Conservation (phyloP, 768 basidiomycete genomes). For the Rhizopogon vinicolor region DNA sequence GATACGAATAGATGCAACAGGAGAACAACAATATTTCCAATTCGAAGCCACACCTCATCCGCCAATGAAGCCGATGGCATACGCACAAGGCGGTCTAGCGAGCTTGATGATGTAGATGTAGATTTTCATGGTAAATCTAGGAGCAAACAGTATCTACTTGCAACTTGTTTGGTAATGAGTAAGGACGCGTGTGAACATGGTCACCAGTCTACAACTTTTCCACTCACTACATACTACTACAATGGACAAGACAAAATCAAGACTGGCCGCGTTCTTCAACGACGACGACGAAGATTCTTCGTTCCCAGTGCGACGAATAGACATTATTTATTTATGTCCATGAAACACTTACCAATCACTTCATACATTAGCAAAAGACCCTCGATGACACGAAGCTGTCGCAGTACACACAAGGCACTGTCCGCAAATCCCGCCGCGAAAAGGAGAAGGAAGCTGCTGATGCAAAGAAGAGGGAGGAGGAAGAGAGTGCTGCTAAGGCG, state of each 20-base stretch:
- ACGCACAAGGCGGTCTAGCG: slow-evolving; percentile 61
- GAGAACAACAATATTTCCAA: slow-evolving; percentile 68
- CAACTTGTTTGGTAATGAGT: neutral
- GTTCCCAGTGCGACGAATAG: slow-evolving; percentile 89
- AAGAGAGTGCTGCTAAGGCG: slow-evolving; percentile 71
- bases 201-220: neutral
- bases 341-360: slow-evolving; percentile 58
- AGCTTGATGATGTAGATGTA: slow-evolving; percentile 69
- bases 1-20: slow-evolving; percentile 81
- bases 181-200: slow-evolving; percentile 21
- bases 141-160: neutral
- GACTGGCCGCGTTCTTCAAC: slow-evolving; percentile 70
- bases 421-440: slow-evolving; percentile 86
- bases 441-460: slow-evolving; percentile 92
- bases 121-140: neutral
- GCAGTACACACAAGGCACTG: slow-evolving; percentile 81
- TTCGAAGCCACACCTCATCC: slow-evolving; percentile 89
- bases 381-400: slow-evolving; percentile 83
- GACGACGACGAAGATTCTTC: slow-evolving; percentile 82
- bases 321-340: slow-evolving; percentile 54
- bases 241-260: slow-evolving; percentile 36
- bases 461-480: slow-evolving; percentile 81
- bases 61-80: slow-evolving; percentile 91
- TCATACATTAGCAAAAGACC: slow-evolving; percentile 69
- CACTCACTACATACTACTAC: neutral